A percentile compares a stretch with the other conserved stretches of the same genome.
Evolutionary conservation across 495 filamentous ascomycete genomes (phyloP).

Genomic region (Platismatia glauca): DNA sequence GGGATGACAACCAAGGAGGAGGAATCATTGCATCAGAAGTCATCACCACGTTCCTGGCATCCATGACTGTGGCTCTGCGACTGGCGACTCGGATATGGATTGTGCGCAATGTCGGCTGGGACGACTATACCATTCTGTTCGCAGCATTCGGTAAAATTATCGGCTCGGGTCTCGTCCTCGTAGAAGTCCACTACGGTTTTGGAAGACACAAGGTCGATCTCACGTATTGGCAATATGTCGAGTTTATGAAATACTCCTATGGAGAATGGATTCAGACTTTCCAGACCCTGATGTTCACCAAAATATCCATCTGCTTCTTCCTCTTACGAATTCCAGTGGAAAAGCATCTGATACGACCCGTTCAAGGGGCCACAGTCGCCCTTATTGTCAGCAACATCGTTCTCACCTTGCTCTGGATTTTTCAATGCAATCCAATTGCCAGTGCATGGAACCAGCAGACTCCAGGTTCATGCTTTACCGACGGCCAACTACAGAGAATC

Average conservation of each 20-base stretch:
- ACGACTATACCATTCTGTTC: slow-evolving; percentile 15
- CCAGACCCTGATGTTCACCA: slow-evolving; percentile 18
- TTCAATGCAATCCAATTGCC: slow-evolving; percentile 18
- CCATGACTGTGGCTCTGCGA: slow-evolving; percentile 12
- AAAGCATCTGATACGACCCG: slow-evolving; percentile 8
- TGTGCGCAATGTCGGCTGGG: slow-evolving; percentile 13
- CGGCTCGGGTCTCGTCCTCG: slow-evolving; percentile 6
- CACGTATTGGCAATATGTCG: slow-evolving; percentile 5
- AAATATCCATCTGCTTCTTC: slow-evolving; percentile 22
- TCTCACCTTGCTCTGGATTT: slow-evolving; percentile 12
- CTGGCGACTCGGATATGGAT: slow-evolving; percentile 15
- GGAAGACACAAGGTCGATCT: slow-evolving; percentile 16
- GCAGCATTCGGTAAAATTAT: slow-evolving; percentile 12
- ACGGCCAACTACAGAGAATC: slow-evolving; percentile 19
- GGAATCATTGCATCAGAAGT: slow-evolving; percentile 18
- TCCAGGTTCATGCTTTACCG: slow-evolving; percentile 13
- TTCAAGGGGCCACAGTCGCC: slow-evolving; percentile 7
- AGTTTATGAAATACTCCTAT: slow-evolving; percentile 17
- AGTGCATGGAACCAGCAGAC: slow-evolving; percentile 12
- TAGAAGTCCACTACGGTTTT: slow-evolving; percentile 16
- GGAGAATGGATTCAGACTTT: slow-evolving; percentile 23
- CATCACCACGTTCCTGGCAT: too few relatives aligned
- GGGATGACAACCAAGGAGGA: slow-evolving; percentile 1
- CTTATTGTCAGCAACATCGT: slow-evolving; percentile 14
- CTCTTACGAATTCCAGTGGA: slow-evolving; percentile 16